Evolutionary conservation across 805 yeast species (phyloP).

Genomic region (Suhomyces tanzawaensis): DNA sequence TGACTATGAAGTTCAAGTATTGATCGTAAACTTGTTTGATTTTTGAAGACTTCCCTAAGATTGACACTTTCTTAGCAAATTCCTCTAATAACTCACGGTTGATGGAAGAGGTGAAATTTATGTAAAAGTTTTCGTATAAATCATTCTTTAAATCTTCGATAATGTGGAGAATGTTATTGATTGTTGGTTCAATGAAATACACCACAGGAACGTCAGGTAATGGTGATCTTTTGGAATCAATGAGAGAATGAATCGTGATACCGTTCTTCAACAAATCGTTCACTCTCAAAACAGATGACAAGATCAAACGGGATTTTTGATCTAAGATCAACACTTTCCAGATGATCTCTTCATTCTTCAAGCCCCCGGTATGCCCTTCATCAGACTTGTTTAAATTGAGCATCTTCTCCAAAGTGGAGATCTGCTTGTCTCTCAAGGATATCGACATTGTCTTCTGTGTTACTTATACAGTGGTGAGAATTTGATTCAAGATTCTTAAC

Average conservation of each 20-base stretch:
- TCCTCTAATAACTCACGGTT: slow-evolving; percentile 80
- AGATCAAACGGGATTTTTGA: slow-evolving; percentile 72
- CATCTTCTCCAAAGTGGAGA: slow-evolving; percentile 65
- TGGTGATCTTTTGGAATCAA: slow-evolving; percentile 70
- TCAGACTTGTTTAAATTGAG: slow-evolving; percentile 72
- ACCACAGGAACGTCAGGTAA: slow-evolving; percentile 93
- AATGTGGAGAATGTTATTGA: slow-evolving; percentile 67
- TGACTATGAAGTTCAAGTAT: slow-evolving; percentile 85
- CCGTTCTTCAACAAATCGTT: slow-evolving; percentile 89
- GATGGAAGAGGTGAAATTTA: slow-evolving; percentile 83
- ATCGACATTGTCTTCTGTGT: slow-evolving; percentile 1
- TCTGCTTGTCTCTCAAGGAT: slow-evolving; percentile 26
- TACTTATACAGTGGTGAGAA: no score
- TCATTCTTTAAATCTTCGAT: slow-evolving; percentile 71
- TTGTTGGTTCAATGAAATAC: slow-evolving; percentile 86
- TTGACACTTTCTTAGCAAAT: slow-evolving; percentile 78
- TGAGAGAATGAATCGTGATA: slow-evolving; percentile 81
- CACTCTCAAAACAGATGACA: slow-evolving; percentile 89
- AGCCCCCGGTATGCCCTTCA: slow-evolving; percentile 52
- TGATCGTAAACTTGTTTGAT: slow-evolving; percentile 93
- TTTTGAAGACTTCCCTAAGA: slow-evolving; percentile 63
- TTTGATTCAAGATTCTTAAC: no score
- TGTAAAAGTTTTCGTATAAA: slow-evolving; percentile 72
- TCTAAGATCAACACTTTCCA: slow-evolving; percentile 95
- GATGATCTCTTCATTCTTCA: slow-evolving; percentile 61